Evolutionary conservation across 2,329 filamentous ascomycete species (phyloP).

Genomic region (Aspergillus puulaauensis): DNA sequence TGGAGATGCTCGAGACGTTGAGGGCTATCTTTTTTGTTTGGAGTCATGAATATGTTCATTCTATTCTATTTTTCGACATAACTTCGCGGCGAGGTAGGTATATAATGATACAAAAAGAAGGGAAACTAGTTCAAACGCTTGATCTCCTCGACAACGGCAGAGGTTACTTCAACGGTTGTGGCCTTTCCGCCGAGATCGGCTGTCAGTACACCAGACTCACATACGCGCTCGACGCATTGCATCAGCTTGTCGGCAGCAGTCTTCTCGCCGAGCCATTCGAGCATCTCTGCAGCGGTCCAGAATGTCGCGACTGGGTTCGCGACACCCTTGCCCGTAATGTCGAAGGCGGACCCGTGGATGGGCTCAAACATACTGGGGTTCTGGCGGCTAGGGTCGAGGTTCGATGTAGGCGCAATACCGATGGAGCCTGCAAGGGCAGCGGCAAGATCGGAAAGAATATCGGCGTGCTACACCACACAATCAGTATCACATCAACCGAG

Average conservation of each 20-base stretch:
- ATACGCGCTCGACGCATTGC: constrained; percentile 61
- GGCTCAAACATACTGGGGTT: constrained; percentile 65
- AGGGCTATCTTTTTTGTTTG: neutral
- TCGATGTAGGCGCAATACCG: constrained; percentile 69
- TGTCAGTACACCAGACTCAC: constrained; percentile 55
- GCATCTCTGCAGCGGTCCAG: constrained; percentile 70
- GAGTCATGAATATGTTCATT: neutral
- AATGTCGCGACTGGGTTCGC: constrained; percentile 66
- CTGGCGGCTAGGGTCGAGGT: constrained; percentile 62
- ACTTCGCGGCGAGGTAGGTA: neutral
- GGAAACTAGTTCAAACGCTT: constrained; percentile 38
- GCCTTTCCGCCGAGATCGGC: constrained; percentile 60
- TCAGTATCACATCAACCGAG: neutral
- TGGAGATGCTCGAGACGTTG: constrained; percentile 1
- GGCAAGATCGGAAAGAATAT: constrained; percentile 70
- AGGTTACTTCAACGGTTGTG: constrained; percentile 59
- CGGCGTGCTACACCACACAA: constrained; percentile 46
- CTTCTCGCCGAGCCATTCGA: constrained; percentile 62
- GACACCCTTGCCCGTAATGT: constrained; percentile 61
- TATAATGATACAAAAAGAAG: neutral
- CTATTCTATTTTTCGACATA: neutral
- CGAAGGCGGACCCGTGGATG: constrained; percentile 63
- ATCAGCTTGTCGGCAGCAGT: constrained; percentile 58
- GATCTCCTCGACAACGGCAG: constrained; percentile 56
- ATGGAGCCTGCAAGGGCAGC: constrained; percentile 70